Evolutionary conservation across 2,329 filamentous ascomycete genomes (phyloP).

Genomic region (Eutypella sp.): DNA sequence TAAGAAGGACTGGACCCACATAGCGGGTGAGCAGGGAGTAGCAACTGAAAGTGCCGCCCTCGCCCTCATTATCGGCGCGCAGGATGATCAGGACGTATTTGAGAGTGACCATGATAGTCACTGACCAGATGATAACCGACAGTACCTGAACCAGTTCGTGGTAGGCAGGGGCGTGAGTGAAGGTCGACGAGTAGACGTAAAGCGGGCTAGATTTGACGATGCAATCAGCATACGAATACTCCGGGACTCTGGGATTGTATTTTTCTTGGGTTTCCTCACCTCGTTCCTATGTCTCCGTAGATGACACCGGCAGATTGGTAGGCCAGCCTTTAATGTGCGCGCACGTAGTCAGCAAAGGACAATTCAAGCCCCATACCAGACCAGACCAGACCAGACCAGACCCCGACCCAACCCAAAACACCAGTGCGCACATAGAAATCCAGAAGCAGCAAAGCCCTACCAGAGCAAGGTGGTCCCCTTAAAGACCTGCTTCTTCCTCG

Average conservation of each 20-base stretch:
- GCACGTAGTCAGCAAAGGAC: conserved; percentile 4
- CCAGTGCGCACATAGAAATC: no score
- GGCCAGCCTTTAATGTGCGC: conserved; percentile 39
- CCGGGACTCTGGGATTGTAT: background rate
- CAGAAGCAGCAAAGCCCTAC: no score
- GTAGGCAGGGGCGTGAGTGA: conserved; percentile 48
- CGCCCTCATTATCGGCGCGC: conserved; percentile 63
- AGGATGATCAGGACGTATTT: conserved; percentile 66
- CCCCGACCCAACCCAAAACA: conserved; percentile 4
- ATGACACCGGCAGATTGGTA: conserved; percentile 64
- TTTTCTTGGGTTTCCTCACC: conserved; percentile 10
- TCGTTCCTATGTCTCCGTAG: conserved; percentile 63
- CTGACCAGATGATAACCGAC: conserved; percentile 64
- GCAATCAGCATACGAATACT: no score
- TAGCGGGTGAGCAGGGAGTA: conserved; percentile 61
- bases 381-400: no score
- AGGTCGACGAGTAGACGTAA: conserved; percentile 67
- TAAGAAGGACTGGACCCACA: conserved; percentile 27
- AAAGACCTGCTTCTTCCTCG: conserved; percentile 32
- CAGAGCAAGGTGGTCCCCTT: conserved; percentile 31
- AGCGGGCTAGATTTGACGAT: conserved; percentile 47
- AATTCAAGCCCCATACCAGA: no score
- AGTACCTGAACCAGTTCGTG: conserved; percentile 59
- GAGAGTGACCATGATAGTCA: conserved; percentile 63
- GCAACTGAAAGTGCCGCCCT: conserved; percentile 64